A percentile compares a stretch with the other conserved stretches of the same genome.
Conservation (phyloP, 345 rosid species). For the Eucalyptus caleyi region DNA sequence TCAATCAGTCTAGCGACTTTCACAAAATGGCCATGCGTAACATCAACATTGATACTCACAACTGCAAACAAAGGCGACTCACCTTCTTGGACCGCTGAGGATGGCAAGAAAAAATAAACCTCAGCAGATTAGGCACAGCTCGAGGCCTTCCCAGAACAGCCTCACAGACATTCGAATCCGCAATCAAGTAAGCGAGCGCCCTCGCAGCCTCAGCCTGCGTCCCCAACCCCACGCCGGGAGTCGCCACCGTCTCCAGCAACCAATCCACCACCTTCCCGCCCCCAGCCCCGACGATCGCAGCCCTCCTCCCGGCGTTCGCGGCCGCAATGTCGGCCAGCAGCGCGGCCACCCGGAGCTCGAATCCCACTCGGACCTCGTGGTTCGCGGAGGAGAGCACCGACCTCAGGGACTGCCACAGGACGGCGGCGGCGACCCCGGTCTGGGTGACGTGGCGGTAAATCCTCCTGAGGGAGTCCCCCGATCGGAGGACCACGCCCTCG, state of each 20-base stretch:
- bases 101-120: slow-evolving; percentile 81
- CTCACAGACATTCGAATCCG: slow-evolving; percentile 63
- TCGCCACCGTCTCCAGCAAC: slow-evolving; percentile 77
- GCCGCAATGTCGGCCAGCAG: slow-evolving; percentile 84
- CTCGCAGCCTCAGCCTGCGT: slow-evolving; percentile 95
- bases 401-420: slow-evolving; percentile 82
- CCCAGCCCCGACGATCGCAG: slow-evolving; percentile 77
- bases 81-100: slow-evolving; percentile 70
- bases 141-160: slow-evolving; percentile 76
- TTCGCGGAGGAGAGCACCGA: slow-evolving; percentile 91
- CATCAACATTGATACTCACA: not conserved
- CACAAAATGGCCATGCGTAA: not conserved
- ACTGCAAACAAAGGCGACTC: not conserved
- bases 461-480: slow-evolving; percentile 51
- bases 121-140: slow-evolving; percentile 68
- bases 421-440: slow-evolving; percentile 72
- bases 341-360: slow-evolving; percentile 84
- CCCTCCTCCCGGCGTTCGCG: slow-evolving; percentile 68
- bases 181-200: slow-evolving; percentile 81
- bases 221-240: slow-evolving; percentile 39
- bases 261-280: slow-evolving; percentile 91
- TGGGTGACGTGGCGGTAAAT: slow-evolving; percentile 49
- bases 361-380: slow-evolving; percentile 86
- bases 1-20: not conserved
- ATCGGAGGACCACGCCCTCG: slow-evolving; percentile 33